A percentile compares a stretch with the other conserved stretches of the same genome.
Conservation (phyloP, 371 early-diverging fungal genomes). For the Caulochytrium protostelioides region DNA sequence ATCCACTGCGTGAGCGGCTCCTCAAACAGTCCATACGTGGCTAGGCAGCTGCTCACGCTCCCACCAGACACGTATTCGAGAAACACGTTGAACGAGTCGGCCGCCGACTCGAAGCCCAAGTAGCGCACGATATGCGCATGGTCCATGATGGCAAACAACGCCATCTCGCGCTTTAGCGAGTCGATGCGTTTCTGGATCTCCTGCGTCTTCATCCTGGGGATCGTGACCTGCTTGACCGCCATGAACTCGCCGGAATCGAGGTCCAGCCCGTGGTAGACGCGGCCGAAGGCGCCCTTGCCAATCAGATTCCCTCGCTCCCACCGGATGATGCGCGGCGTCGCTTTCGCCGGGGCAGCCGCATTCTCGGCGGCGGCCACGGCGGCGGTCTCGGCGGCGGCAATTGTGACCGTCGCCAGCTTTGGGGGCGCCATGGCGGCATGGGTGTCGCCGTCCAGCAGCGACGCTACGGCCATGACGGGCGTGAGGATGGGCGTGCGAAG, state of each 20-base stretch:
- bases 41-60: slow-evolving; percentile 7
- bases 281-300: slow-evolving; percentile 81
- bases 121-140: background rate
- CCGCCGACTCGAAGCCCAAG: slow-evolving; percentile 3
- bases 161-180: background rate
- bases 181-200: no score
- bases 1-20: slow-evolving; percentile 9
- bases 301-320: slow-evolving; percentile 74
- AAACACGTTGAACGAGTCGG: slow-evolving; percentile 8
- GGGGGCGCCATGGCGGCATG: no score
- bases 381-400: no score
- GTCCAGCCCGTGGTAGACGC: slow-evolving; percentile 65
- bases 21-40: slow-evolving; percentile 5
- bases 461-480: no score
- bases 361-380: no score
- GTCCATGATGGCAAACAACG: background rate
- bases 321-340: no score
- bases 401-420: no score
- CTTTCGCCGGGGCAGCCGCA: slow-evolving; percentile 11
- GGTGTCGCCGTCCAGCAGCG: no score
- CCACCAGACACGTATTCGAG: slow-evolving; percentile 18
- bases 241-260: slow-evolving; percentile 51
- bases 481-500: no score
- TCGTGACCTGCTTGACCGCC: slow-evolving; percentile 85
- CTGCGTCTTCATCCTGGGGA: slow-evolving; percentile 31